These are phyloP conservation scores for Trametes cubensis DNA, from an alignment of 768 basidiomycete genomes.

Conservation along the genomic window DNA sequence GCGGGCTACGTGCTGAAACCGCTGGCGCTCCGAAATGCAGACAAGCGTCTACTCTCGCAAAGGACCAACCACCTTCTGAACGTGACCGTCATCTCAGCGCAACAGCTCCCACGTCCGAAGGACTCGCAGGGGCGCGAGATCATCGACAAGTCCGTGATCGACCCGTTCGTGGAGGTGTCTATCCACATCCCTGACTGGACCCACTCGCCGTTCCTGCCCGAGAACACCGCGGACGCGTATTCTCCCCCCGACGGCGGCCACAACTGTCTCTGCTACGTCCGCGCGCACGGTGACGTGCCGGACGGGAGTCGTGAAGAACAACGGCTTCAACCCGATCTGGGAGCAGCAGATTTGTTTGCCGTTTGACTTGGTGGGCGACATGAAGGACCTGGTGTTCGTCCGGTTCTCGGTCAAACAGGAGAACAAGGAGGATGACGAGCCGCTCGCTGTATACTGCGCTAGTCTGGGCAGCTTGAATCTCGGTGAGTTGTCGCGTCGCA, in stretches of 20 bases:
- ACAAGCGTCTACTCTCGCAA: slow-evolving; percentile 58
- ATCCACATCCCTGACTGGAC: slow-evolving; percentile 77
- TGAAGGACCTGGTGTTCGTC: slow-evolving; percentile 85
- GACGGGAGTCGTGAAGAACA: slow-evolving; percentile 74
- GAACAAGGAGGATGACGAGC: slow-evolving; percentile 59
- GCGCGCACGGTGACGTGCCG: slow-evolving; percentile 53
- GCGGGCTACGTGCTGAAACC: slow-evolving; percentile 93
- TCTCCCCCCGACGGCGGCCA: slow-evolving; percentile 25
- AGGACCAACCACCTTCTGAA: slow-evolving; percentile 63
- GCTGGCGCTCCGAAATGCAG: slow-evolving; percentile 62
- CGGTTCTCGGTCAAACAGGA: slow-evolving; percentile 75
- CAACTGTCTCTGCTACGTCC: slow-evolving; percentile 35
- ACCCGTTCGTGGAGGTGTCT: slow-evolving; percentile 83
- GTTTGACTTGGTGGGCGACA: slow-evolving; percentile 76
- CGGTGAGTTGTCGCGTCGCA: slow-evolving; percentile 49
- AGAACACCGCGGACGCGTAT: slow-evolving; percentile 13
- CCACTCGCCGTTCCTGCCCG: slow-evolving; percentile 21
- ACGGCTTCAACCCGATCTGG: slow-evolving; percentile 94
- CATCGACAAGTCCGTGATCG: slow-evolving; percentile 54
- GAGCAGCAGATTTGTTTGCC: slow-evolving; percentile 67
- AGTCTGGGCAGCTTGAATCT: slow-evolving; percentile 70
- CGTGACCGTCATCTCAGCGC: slow-evolving; percentile 83
- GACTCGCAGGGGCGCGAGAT: slow-evolving; percentile 65
- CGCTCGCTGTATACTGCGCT: slow-evolving; percentile 74
- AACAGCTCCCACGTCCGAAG: slow-evolving; percentile 80